Conservation (phyloP, 73 alveolate genomes). For the Urostyla sp. region DNA sequence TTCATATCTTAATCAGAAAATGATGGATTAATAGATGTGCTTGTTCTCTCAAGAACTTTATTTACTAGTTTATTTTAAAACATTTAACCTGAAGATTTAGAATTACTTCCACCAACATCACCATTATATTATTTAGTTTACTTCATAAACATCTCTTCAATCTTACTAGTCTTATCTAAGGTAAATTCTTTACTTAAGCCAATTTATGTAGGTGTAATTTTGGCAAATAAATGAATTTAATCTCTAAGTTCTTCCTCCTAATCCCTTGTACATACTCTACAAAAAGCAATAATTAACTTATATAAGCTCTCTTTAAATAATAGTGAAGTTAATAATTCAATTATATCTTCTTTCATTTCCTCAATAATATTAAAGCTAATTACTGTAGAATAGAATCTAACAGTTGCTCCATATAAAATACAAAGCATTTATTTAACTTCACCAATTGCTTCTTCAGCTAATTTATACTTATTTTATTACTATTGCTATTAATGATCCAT, state of each 20-base stretch:
- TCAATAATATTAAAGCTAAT: neutral
- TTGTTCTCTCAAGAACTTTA: neutral
- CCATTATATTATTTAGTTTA: slow-evolving; percentile 2
- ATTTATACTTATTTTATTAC: neutral
- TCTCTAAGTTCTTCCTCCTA: slow-evolving; percentile 5
- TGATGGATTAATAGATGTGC: neutral
- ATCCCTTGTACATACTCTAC: slow-evolving; percentile 31
- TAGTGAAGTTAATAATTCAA: slow-evolving; percentile 8
- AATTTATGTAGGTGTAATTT: neutral
- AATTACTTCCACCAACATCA: slow-evolving; percentile 56
- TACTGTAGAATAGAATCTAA: slow-evolving; percentile 30
- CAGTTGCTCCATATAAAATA: slow-evolving; percentile 6
- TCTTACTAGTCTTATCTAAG: slow-evolving; percentile 29
- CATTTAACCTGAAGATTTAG: neutral
- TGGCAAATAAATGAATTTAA: neutral
- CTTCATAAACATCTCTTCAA: neutral
- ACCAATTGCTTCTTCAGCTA: slow-evolving; percentile 35
- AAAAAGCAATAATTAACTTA: neutral
- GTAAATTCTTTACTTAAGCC: slow-evolving; percentile 13
- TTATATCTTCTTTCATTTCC: slow-evolving; percentile 46
- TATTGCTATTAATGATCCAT: neutral
- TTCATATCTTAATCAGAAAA: neutral
- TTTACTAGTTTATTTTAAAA: neutral
- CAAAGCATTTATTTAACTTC: slow-evolving; percentile 34
- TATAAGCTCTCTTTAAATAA: slow-evolving; percentile 7